A percentile compares a stretch with the other conserved stretches of the same genome.
These are phyloP conservation scores for Mycosarcoma maydis DNA, from an alignment of 1,284 basidiomycete genomes.

Conservation along the genomic window DNA sequence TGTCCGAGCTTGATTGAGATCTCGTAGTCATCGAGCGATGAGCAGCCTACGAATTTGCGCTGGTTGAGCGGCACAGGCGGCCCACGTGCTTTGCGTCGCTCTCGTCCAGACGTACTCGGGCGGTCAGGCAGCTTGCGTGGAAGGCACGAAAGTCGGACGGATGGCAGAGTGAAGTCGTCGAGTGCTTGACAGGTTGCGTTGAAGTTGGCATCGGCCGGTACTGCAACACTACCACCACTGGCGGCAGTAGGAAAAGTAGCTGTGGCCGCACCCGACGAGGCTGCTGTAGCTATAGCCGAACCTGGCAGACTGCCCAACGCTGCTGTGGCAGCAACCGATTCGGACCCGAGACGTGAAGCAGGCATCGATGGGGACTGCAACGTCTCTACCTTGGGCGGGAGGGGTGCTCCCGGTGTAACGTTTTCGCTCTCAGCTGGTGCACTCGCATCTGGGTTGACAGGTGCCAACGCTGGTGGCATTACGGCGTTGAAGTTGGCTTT, in stretches of 20 bases:
- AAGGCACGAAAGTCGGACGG: conserved; percentile 34
- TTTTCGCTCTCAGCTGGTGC: conserved; percentile 5
- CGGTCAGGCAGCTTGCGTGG: conserved; percentile 19
- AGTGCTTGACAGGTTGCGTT: conserved; percentile 22
- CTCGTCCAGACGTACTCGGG: conserved; percentile 11
- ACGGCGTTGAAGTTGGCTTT: conserved; percentile 41
- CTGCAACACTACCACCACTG: neutral
- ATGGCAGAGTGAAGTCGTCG: conserved; percentile 21
- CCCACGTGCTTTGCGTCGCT: conserved; percentile 36
- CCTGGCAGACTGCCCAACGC: conserved; percentile 8
- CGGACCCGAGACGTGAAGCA: conserved; percentile 13
- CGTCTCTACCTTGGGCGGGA: conserved; percentile 25
- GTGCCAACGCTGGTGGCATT: conserved; percentile 16
- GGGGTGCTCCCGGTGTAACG: conserved; percentile 28
- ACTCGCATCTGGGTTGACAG: neutral
- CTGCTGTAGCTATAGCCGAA: conserved; percentile 8
- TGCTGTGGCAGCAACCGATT: conserved; percentile 1
- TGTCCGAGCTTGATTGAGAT: conserved; percentile 62
- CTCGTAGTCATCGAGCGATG: conserved; percentile 60
- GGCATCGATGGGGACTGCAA: conserved; percentile 30
- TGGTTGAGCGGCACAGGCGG: conserved; percentile 49
- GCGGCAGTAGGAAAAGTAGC: neutral
- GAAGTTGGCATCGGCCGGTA: conserved; percentile 12
- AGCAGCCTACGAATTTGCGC: conserved; percentile 58
- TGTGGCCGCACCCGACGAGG: neutral